phyloP scores from a whole-genome alignment of 306 rosid species.

The Trifolium dubium region DNA sequence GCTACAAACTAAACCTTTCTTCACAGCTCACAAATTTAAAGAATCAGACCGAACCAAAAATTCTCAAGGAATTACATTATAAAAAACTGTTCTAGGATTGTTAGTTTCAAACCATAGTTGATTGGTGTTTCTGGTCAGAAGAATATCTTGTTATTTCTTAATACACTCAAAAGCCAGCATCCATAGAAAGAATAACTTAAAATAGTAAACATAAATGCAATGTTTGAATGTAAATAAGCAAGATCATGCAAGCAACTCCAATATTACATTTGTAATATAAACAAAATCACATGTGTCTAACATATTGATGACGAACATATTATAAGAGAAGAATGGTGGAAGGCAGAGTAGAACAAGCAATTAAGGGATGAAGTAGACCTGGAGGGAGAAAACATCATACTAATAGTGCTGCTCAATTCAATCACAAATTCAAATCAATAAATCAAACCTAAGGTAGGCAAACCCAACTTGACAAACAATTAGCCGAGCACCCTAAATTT shows the following conservation, averaged over 20 bases:
- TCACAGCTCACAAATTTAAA: neutral
- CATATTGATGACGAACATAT: constrained; percentile 20
- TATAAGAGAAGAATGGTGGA: constrained; percentile 8
- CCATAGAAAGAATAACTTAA: constrained; percentile 13
- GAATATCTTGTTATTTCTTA: constrained; percentile 20
- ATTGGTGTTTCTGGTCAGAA: constrained; percentile 26
- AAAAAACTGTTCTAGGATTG: constrained; percentile 13
- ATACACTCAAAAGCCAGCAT: constrained; percentile 16
- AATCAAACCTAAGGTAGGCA: constrained; percentile 25
- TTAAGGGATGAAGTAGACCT: constrained; percentile 17
- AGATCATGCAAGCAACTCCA: constrained; percentile 1
- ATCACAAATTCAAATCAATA: constrained; percentile 28
- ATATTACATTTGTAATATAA: constrained; percentile 29
- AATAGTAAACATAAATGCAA: constrained; percentile 33
- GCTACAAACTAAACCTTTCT: constrained; percentile 20
- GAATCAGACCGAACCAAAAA: constrained; percentile 10
- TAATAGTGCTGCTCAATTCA: neutral
- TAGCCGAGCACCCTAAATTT: constrained; percentile 22
- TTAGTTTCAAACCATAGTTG: constrained; percentile 18
- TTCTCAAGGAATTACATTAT: constrained; percentile 23
- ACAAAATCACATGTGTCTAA: constrained; percentile 6
- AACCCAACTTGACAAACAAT: constrained; percentile 9
- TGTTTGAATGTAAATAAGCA: constrained; percentile 24
- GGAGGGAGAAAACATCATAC: constrained; percentile 3
- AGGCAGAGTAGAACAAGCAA: neutral